Evolutionary conservation across 257 asterid species (phyloP), one percentile per base, ranked within the genome.

Genomic region (Handroanthus guayacan): DNA sequence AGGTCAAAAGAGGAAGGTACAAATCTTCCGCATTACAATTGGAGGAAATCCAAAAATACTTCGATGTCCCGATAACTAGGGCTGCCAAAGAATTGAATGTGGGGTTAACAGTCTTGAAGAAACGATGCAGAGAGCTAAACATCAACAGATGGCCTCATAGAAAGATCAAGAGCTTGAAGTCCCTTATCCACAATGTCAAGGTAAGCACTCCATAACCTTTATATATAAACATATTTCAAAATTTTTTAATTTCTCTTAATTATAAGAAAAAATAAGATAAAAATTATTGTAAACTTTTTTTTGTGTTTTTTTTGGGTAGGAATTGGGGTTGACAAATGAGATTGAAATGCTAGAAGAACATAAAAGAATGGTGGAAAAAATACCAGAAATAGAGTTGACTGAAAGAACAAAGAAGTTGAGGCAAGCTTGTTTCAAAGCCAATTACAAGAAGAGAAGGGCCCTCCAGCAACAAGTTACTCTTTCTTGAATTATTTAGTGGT

Each of bases 401-500:
- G 97, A 90, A 51, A 89, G 89, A 69, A 90, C 97, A 0, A 94
- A 92, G 91, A 94, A 80, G 67, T 67, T 94, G 69, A 81, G 98
- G 44, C 97, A 94, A 82, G 92, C 97, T 18, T 94, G 97, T 67
- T 94, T 94, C 90, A 92, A 94, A 84, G 98, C 97, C 54, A 94
- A 89, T 67, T 92, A 92, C 87, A 94, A 94, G 81, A 94, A 83
- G 88, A 90, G 97, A 87, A 92, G 89, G 72, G 80, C 95, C 64
- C 52, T 70, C 51, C 86, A 75, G 69, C 82, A 79, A 45, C 58
- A 52, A 18, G 0, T 43, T 64, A 14, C 8, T 64, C 20, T 16
- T 17, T 17, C 75, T 72, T 70, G 7, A 61, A 52, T 1, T 34
- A 6, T n/a, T 62, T 12, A 3, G 14, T 62, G 37, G 1, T 38